phyloP scores from a whole-genome alignment of 2,329 filamentous ascomycete genomes.

The Pestalotiopsis sp. region DNA sequence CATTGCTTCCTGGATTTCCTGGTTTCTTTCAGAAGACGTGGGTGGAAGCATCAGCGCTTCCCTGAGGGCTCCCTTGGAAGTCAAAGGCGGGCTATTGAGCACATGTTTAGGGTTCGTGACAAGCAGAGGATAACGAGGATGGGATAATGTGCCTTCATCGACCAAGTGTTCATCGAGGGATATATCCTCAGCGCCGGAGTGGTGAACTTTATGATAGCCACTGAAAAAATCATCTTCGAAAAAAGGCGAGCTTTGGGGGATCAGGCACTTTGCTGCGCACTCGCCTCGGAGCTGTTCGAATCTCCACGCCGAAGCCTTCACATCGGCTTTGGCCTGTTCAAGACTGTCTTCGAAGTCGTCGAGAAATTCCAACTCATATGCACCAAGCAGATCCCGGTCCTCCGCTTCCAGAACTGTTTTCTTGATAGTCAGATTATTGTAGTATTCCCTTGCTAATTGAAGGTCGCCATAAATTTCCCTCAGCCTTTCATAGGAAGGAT shows the following conservation, averaged over 20 bases:
- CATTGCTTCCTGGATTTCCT: background rate
- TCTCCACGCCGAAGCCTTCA: slow-evolving; percentile 35
- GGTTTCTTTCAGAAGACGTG: background rate
- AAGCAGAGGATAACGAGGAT: slow-evolving; percentile 1
- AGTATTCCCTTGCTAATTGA: slow-evolving; percentile 50
- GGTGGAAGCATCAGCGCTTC: background rate
- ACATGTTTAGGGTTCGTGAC: slow-evolving; percentile 1
- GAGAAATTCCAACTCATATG: slow-evolving; percentile 47
- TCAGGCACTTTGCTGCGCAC: slow-evolving; percentile 44
- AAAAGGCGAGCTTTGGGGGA: slow-evolving; percentile 35
- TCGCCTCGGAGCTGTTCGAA: slow-evolving; percentile 37
- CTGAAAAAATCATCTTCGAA: background rate
- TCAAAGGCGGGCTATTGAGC: background rate
- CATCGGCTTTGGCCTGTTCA: slow-evolving; percentile 31
- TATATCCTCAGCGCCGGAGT: background rate
- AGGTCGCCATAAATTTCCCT: slow-evolving; percentile 46
- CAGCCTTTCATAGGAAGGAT: slow-evolving; percentile 50
- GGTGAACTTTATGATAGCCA: background rate
- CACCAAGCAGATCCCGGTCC: slow-evolving; percentile 22
- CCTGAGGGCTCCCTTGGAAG: background rate
- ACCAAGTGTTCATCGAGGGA: background rate
- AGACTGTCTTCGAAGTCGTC: slow-evolving; percentile 42
- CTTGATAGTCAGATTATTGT: slow-evolving; percentile 44
- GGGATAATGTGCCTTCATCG: background rate
- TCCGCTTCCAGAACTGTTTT: slow-evolving; percentile 30